Evolutionary conservation across 2,329 filamentous ascomycete genomes (phyloP), one percentile per base, ranked within the genome.

Genomic region (Cladosporium sp.): DNA sequence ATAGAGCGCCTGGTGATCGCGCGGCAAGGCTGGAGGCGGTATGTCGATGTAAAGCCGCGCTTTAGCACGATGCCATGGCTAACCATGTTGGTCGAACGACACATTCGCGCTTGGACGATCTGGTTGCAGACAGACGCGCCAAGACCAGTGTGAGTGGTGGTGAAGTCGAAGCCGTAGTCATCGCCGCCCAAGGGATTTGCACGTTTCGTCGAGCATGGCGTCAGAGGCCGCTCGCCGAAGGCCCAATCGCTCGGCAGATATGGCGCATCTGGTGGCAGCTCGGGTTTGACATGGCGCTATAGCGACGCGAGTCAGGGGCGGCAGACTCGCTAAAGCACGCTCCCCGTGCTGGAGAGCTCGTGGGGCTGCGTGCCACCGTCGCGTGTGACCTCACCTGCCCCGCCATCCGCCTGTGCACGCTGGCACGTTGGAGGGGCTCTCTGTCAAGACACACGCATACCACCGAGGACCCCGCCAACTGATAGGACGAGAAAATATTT

Each of bases 361-460:
- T 28, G 10, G 31, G 31, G 40, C 18, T 50, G 48, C 48, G 43
- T 50, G 32, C 28, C 19, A n/a, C 9, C 10, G 31, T n/a, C 31
- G 28, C 48, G 31, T 40, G 48, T 50, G 48, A 50, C 48, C 18
- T 50, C 40, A 43, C 18, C 34, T 14, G 35, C 48, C 48, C 48
- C 48, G 40, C 40, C 48, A 43, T n/a, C 13, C 22, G 7, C 22
- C 22, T 28, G 22, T 28, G 5, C 4, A 28, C 22, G 22, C 22
- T 28, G 22, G 22, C 22, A 28, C 22, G 22, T 3, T 28, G 22
- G 22, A 28, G 22, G 22, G 22, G 22, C 22, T 28, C 3, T 22
- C 19, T 43, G 42, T 32, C 19, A 33, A 38, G n/a, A 38, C 22
- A 28, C 22, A 28, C 22, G 22, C 4, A 28, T 28, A 28, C 22